Conservation (phyloP, 768 basidiomycete species). For the Thelephora ganbajun region DNA sequence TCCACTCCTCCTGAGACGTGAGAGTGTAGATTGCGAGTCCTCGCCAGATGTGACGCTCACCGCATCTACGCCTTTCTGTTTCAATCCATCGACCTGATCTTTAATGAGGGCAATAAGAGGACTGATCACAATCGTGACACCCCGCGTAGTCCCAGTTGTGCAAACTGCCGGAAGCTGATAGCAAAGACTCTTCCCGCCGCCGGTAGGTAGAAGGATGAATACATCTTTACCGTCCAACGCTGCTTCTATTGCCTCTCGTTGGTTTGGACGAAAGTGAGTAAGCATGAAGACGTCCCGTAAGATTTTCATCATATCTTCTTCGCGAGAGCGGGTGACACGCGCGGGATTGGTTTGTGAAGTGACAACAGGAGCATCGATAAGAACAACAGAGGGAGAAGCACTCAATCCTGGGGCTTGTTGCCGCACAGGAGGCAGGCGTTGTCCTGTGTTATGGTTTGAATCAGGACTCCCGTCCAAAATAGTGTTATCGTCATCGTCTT, state of each 20-base stretch:
- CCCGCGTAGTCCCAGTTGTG: constrained; percentile 48
- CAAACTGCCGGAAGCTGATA: constrained; percentile 89
- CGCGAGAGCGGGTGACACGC: too few species aligned
- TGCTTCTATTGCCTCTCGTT: constrained; percentile 74
- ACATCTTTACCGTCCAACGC: constrained; percentile 74
- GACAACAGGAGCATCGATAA: too few species aligned
- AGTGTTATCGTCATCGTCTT: background rate
- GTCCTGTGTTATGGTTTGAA: background rate
- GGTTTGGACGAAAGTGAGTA: constrained; percentile 61
- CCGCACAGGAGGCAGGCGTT: too few species aligned
- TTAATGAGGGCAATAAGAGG: constrained; percentile 82
- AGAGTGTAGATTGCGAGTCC: constrained; percentile 18
- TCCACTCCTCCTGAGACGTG: constrained; percentile 27
- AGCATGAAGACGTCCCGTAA: constrained; percentile 52
- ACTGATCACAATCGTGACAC: constrained; percentile 82
- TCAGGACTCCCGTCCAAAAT: background rate
- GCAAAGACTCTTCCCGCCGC: constrained; percentile 82
- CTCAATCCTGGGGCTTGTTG: too few species aligned
- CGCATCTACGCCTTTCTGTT: constrained; percentile 51
- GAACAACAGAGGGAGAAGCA: too few species aligned
- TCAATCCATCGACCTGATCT: constrained; percentile 70
- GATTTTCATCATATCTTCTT: constrained; percentile 34
- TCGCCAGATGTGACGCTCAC: constrained; percentile 46
- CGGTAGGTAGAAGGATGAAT: constrained; percentile 94
- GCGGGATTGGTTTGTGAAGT: too few species aligned